Evolutionary conservation across 2,329 filamentous ascomycete species (phyloP).

Genomic region (Monilinia fructicola): DNA sequence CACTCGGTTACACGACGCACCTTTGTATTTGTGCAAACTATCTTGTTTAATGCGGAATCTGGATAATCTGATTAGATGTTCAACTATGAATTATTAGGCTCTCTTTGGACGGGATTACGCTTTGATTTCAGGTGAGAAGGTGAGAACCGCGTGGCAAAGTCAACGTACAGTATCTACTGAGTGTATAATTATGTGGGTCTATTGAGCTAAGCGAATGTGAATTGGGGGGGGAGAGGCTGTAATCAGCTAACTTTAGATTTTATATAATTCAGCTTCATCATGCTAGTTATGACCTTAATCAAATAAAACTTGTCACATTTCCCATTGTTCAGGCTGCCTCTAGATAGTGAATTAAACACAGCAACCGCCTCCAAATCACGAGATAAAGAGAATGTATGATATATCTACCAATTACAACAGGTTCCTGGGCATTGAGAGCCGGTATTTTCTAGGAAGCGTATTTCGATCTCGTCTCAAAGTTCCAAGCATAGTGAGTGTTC

Average conservation of each 20-base stretch:
- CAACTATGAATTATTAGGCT: neutral
- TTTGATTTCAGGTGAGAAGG: neutral
- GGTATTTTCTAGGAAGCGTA: neutral
- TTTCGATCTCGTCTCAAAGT: neutral
- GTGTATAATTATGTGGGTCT: neutral
- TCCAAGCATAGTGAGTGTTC: too few relatives aligned
- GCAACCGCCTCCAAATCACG: neutral
- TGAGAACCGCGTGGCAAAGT: neutral
- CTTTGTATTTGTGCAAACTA: too few relatives aligned
- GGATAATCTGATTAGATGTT: neutral
- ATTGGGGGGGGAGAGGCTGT: neutral
- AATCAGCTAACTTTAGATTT: too few relatives aligned
- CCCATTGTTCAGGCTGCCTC: neutral
- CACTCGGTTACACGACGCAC: too few relatives aligned
- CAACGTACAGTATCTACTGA: neutral
- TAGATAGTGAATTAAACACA: neutral
- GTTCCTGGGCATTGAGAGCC: too few relatives aligned
- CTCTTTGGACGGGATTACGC: neutral
- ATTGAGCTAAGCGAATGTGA: neutral
- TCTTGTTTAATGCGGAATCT: too few relatives aligned
- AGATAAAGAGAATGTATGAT: neutral
- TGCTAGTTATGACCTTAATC: too few relatives aligned
- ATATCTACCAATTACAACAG: too few relatives aligned
- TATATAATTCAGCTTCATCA: too few relatives aligned
- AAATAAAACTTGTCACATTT: too few relatives aligned